Conservation (phyloP, 208 protist species). For the Blechomonas ayalai region DNA sequence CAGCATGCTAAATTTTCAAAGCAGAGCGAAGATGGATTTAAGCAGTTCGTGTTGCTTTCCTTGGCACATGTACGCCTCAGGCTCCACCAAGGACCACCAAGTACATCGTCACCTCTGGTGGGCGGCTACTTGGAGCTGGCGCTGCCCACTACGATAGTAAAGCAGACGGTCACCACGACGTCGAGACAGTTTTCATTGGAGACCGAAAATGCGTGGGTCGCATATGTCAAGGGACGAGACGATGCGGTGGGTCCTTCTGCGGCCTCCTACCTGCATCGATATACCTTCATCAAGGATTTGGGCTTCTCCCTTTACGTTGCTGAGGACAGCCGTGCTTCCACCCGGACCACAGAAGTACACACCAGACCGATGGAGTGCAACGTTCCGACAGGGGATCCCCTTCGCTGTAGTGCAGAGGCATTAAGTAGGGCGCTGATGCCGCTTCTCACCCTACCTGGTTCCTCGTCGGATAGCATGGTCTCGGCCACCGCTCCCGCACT, state of each 20-base stretch:
- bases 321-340: slow-evolving; percentile 6
- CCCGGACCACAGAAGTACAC: neutral
- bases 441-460: slow-evolving; percentile 2
- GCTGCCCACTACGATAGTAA: slow-evolving; percentile 13
- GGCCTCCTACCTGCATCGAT: too few species aligned
- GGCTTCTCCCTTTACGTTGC: slow-evolving; percentile 8
- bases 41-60: slow-evolving; percentile 11
- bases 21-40: slow-evolving; percentile 16
- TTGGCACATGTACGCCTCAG: slow-evolving; percentile 12
- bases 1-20: slow-evolving; percentile 15
- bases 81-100: slow-evolving; percentile 4
- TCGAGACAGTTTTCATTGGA: slow-evolving; percentile 6
- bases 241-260: too few species aligned
- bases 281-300: too few species aligned
- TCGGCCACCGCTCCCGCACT: too few species aligned
- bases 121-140: slow-evolving; percentile 4
- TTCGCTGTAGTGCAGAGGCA: slow-evolving; percentile 25
- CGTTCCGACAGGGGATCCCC: slow-evolving; percentile 18
- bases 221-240: too few species aligned
- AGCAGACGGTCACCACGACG: slow-evolving; percentile 8
- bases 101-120: neutral
- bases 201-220: slow-evolving; percentile 14
- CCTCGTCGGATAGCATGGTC: too few species aligned
- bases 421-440: slow-evolving; percentile 17
- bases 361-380: slow-evolving; percentile 15